These are phyloP conservation scores for Kodamaea sagamina DNA, from an alignment of 805 yeast species.

Conservation along the genomic window DNA sequence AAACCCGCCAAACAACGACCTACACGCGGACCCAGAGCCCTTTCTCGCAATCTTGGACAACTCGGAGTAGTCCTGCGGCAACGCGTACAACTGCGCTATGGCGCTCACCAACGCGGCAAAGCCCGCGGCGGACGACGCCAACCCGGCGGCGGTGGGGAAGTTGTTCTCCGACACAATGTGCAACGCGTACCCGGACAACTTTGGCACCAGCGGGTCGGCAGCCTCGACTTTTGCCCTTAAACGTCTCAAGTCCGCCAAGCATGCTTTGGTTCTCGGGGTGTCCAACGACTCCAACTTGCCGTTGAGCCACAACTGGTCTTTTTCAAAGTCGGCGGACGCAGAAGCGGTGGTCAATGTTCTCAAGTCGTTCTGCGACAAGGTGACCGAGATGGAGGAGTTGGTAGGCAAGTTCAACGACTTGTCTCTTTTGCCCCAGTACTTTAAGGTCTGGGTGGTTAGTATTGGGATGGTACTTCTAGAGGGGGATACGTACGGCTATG, in stretches of 20 bases:
- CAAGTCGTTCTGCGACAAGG: conserved; percentile 86
- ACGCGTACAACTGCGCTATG: conserved; percentile 79
- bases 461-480: neutral
- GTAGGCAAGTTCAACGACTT: conserved; percentile 87
- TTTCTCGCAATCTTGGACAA: conserved; percentile 93
- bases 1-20: conserved; percentile 95
- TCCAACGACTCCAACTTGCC: conserved; percentile 76
- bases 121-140: conserved; percentile 98
- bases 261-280: conserved; percentile 64
- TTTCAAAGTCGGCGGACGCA: conserved; percentile 53
- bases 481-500: conserved; percentile 55
- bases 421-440: conserved; percentile 99
- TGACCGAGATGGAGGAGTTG: conserved; percentile 92
- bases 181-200: conserved; percentile 62
- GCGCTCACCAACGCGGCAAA: conserved; percentile 93
- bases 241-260: conserved; percentile 71
- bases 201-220: conserved; percentile 55
- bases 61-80: conserved; percentile 84
- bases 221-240: conserved; percentile 65
- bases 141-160: conserved; percentile 98
- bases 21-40: conserved; percentile 98
- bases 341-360: conserved; percentile 91
- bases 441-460: conserved; percentile 60
- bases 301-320: conserved; percentile 81
- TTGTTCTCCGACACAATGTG: conserved; percentile 91